These are phyloP conservation scores for Phytophthora megakarya DNA, from an alignment of 352 stramenopile species.

Conservation along the genomic window DNA sequence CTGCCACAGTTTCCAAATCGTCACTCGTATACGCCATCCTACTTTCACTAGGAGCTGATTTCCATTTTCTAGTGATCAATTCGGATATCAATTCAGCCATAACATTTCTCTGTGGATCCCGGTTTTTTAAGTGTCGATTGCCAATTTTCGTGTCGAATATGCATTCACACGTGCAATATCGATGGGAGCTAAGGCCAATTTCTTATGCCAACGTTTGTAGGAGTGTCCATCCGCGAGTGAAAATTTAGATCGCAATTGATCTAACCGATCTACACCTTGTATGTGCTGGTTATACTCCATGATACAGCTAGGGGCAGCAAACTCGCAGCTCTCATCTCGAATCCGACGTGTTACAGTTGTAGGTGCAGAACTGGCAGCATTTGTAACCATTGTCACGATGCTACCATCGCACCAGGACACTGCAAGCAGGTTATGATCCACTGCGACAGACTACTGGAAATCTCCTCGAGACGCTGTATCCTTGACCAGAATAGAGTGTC, in stretches of 20 bases:
- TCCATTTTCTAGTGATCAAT: neutral
- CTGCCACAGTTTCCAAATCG: no score
- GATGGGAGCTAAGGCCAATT: conserved; percentile 12
- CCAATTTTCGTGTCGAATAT: conserved; percentile 1
- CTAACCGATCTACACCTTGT: conserved; percentile 38
- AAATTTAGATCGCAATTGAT: conserved; percentile 32
- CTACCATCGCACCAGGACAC: no score
- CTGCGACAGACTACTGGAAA: conserved; percentile 20
- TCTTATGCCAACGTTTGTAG: conserved; percentile 40
- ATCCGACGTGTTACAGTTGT: no score
- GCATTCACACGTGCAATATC: conserved; percentile 12
- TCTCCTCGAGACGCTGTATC: neutral
- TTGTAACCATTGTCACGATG: no score
- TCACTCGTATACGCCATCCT: no score
- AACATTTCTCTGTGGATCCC: neutral
- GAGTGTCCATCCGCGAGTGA: conserved; percentile 35
- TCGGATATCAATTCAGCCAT: neutral
- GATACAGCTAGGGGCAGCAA: conserved; percentile 20
- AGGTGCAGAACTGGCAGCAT: no score
- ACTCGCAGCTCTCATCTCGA: no score
- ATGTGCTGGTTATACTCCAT: conserved; percentile 32
- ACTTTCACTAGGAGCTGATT: no score
- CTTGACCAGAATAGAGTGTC: conserved; percentile 27
- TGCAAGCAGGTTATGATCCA: neutral
- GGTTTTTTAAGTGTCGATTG: neutral